Percentiles rank a stretch among this genome's conserved stretches.
These are phyloP conservation scores for Debaryomyces subglobosus DNA, from an alignment of 1,139 yeast species.

Conservation along the genomic window DNA sequence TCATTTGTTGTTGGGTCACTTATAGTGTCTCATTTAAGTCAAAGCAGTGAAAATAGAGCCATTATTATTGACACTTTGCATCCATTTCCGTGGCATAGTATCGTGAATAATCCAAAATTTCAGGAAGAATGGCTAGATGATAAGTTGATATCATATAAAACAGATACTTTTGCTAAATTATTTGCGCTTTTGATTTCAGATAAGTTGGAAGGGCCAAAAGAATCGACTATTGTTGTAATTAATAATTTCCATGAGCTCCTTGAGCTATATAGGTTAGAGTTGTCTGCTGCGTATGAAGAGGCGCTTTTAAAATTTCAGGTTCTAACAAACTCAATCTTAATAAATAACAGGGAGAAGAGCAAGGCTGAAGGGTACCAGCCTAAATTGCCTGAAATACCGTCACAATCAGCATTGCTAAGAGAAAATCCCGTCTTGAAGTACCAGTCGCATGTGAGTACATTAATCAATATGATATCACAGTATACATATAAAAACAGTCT, in stretches of 20 bases:
- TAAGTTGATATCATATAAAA: constrained; percentile 19
- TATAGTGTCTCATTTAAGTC: constrained; percentile 32
- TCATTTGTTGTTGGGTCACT: constrained; percentile 26
- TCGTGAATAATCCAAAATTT: constrained; percentile 24
- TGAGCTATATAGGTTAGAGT: constrained; percentile 39
- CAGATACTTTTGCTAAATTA: constrained; percentile 34
- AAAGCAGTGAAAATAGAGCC: constrained; percentile 10
- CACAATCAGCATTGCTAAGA: constrained; percentile 31
- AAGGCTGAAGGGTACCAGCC: constrained; percentile 28
- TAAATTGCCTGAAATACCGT: constrained; percentile 34
- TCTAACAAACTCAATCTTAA: constrained; percentile 25
- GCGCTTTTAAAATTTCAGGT: constrained; percentile 37
- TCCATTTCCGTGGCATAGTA: constrained; percentile 31
- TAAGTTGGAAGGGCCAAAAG: constrained; percentile 14
- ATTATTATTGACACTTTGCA: constrained; percentile 36
- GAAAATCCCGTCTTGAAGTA: constrained; percentile 38
- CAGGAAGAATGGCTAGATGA: constrained; percentile 20
- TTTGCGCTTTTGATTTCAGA: constrained; percentile 22
- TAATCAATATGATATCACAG: constrained; percentile 31
- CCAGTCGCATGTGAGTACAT: constrained; percentile 32
- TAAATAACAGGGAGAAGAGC: constrained; percentile 24
- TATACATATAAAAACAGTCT: constrained; percentile 26
- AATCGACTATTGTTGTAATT: constrained; percentile 26
- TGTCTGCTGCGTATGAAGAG: constrained; percentile 40
- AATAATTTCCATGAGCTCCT: constrained; percentile 40